Conservation (phyloP, 2,329 filamentous ascomycete species). For the Alternaria arbusti region DNA sequence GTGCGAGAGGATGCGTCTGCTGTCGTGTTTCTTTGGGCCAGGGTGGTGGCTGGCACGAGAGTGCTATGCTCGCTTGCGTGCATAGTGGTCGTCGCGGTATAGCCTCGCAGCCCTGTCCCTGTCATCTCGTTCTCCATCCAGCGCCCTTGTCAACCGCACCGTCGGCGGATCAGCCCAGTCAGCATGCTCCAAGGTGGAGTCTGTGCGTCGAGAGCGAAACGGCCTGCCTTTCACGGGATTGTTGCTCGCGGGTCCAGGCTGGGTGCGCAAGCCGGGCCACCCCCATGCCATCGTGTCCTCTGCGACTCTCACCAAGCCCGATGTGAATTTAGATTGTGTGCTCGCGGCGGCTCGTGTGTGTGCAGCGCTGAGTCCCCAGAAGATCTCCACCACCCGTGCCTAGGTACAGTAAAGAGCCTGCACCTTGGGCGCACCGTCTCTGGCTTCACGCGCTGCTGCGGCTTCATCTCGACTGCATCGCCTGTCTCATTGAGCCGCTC, state of each 20-base stretch:
- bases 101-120: conserved; percentile 24
- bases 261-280: conserved; percentile 34
- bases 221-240: conserved; percentile 27
- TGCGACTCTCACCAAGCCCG: conserved; percentile 39
- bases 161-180: conserved; percentile 43
- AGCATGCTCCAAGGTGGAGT: conserved; percentile 33
- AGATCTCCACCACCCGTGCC: conserved; percentile 45
- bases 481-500: conserved; percentile 24
- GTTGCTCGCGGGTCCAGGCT: conserved; percentile 35
- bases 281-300: conserved; percentile 33
- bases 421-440: conserved; percentile 25
- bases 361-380: conserved; percentile 36
- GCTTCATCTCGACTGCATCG: conserved; percentile 39
- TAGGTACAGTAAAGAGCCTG: conserved; percentile 33
- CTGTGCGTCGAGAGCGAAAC: conserved; percentile 37
- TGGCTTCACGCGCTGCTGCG: conserved; percentile 23
- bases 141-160: conserved; percentile 34
- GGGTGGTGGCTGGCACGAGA: conserved; percentile 32
- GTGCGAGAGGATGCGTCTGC: conserved; percentile 22
- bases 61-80: conserved; percentile 43
- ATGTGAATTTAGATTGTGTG: conserved; percentile 48
- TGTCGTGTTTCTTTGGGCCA: conserved; percentile 30
- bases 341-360: conserved; percentile 41
- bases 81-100: conserved; percentile 26
- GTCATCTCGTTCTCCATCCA: conserved; percentile 20